These are phyloP conservation scores for Immersiella caudata DNA, from an alignment of 495 filamentous ascomycete genomes.

Conservation along the genomic window DNA sequence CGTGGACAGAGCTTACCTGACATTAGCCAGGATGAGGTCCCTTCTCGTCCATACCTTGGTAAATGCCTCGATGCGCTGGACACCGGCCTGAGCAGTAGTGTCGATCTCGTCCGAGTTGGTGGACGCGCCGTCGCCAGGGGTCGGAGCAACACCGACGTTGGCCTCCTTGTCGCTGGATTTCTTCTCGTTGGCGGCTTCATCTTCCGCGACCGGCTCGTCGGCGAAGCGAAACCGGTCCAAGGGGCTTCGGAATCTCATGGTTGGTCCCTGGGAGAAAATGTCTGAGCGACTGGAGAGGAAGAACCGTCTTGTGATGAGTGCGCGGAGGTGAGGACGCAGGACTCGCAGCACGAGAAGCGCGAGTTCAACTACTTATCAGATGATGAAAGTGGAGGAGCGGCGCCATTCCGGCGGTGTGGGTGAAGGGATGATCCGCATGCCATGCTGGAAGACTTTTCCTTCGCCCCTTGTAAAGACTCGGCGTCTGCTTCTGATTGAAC, in stretches of 20 bases:
- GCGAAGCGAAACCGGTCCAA: constrained; percentile 19
- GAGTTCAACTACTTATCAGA: constrained; percentile 21
- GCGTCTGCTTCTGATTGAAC: too few relatives aligned
- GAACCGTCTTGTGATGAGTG: too few relatives aligned
- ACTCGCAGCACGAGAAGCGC: too few relatives aligned
- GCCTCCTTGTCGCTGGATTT: constrained; percentile 20
- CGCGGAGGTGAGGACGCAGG: too few relatives aligned
- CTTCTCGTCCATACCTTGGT: constrained; percentile 33
- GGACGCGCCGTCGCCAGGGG: background rate
- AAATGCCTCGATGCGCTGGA: constrained; percentile 34
- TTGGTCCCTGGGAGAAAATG: constrained; percentile 1
- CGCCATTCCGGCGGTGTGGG: background rate
- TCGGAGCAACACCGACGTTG: background rate
- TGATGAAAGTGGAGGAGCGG: background rate
- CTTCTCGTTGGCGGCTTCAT: constrained; percentile 26
- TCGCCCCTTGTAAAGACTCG: background rate
- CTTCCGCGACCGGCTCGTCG: constrained; percentile 28
- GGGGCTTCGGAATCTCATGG: background rate
- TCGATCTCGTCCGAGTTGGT: constrained; percentile 32
- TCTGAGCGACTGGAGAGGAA: background rate
- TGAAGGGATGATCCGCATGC: too few relatives aligned
- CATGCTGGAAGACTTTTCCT: background rate
- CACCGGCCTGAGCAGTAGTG: constrained; percentile 28
- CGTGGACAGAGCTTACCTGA: constrained; percentile 27
- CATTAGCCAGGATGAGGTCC: constrained; percentile 30